phyloP scores from a whole-genome alignment of 805 yeast species.

The Candida gorgasii region DNA sequence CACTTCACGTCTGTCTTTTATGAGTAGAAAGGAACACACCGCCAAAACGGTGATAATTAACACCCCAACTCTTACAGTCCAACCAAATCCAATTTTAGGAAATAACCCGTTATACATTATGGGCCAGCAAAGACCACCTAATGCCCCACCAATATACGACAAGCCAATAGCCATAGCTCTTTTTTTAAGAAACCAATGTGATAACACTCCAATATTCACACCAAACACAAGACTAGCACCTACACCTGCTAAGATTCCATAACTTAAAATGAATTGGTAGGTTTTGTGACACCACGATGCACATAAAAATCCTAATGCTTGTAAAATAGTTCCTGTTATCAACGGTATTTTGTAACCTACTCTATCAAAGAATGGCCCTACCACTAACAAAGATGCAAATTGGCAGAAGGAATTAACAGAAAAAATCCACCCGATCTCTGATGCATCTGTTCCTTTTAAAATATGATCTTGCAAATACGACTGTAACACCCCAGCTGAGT shows the following conservation, averaged over 20 bases:
- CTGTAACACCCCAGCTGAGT: constrained; percentile 27
- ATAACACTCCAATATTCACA: constrained; percentile 22
- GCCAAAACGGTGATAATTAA: constrained; percentile 22
- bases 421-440: constrained; percentile 31
- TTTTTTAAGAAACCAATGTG: constrained; percentile 24
- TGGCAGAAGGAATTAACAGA: constrained; percentile 26
- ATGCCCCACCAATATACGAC: constrained; percentile 32
- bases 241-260: constrained; percentile 24
- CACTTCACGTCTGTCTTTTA: constrained; percentile 22
- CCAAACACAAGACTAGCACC: constrained; percentile 28
- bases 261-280: constrained; percentile 28
- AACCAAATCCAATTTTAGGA: constrained; percentile 30
- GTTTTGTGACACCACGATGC: constrained; percentile 20
- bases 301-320: constrained; percentile 23
- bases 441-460: constrained; percentile 15
- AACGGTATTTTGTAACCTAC: constrained; percentile 26
- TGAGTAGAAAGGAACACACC: constrained; percentile 17
- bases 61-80: constrained; percentile 29
- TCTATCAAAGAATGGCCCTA: constrained; percentile 29
- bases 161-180: constrained; percentile 30
- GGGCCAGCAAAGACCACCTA: constrained; percentile 32
- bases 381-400: constrained; percentile 24
- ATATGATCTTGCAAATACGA: constrained; percentile 19
- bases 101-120: constrained; percentile 26
- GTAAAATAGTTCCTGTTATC: constrained; percentile 19